Evolutionary conservation across 495 filamentous ascomycete genomes (phyloP).

Genomic region (Pseudevernia furfuracea): DNA sequence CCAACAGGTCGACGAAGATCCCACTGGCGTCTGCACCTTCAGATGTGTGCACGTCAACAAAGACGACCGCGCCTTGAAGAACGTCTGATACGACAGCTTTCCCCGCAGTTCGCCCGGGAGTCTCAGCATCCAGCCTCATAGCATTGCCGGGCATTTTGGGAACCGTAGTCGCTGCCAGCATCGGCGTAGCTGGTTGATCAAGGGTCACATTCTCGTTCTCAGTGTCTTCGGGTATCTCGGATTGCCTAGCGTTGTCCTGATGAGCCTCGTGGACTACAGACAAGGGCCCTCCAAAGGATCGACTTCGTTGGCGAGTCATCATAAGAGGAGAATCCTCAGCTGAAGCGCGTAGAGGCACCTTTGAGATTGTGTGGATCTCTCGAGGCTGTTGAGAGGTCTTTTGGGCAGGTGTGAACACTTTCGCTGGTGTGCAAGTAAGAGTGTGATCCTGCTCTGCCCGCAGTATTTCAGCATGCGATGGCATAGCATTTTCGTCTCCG

Average conservation of each 20-base stretch:
- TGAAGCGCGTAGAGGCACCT: constrained; percentile 65
- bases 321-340: constrained; percentile 55
- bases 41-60: constrained; percentile 85
- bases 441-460: constrained; percentile 21
- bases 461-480: constrained; percentile 44
- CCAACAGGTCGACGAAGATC: constrained; percentile 74
- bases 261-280: constrained; percentile 18
- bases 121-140: constrained; percentile 44
- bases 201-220: constrained; percentile 25
- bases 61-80: constrained; percentile 71
- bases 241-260: constrained; percentile 3
- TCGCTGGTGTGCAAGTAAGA: constrained; percentile 27
- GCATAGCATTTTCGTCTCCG: constrained; percentile 53
- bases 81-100: constrained; percentile 42
- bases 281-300: constrained; percentile 35
- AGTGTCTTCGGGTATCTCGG: constrained; percentile 15
- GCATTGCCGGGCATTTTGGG: constrained; percentile 25
- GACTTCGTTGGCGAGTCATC: constrained; percentile 48
- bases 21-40: constrained; percentile 81
- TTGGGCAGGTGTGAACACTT: constrained; percentile 35
- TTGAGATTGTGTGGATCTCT: constrained; percentile 63
- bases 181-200: constrained; percentile 18
- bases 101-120: constrained; percentile 48
- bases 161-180: constrained; percentile 12
- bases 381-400: constrained; percentile 24